phyloP scores from a whole-genome alignment of 768 basidiomycete species.

The Sarcomyxa edulis region DNA sequence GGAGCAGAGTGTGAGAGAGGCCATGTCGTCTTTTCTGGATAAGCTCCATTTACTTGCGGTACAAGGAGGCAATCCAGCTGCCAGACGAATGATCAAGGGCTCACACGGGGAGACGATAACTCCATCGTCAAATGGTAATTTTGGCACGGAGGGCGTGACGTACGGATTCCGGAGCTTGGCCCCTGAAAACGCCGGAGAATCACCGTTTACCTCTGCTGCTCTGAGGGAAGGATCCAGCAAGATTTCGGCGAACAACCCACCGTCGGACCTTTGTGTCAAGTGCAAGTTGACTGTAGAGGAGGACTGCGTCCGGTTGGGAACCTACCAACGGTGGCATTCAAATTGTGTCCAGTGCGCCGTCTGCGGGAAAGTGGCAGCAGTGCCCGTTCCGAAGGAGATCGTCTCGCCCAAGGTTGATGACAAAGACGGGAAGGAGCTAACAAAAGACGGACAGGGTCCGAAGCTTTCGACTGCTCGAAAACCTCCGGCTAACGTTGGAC shows the following conservation, averaged over 20 bases:
- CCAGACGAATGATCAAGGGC: constrained; percentile 70
- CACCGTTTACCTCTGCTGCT: constrained; percentile 53
- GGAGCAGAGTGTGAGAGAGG: constrained; percentile 76
- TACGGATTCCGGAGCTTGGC: constrained; percentile 93
- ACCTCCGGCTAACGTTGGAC: constrained; percentile 74
- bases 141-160: constrained; percentile 81
- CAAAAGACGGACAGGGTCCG: constrained; percentile 35
- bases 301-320: constrained; percentile 91
- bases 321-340: constrained; percentile 97
- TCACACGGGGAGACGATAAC: constrained; percentile 58
- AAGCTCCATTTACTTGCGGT: constrained; percentile 89
- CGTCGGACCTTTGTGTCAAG: constrained; percentile 87
- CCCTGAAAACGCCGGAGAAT: constrained; percentile 86
- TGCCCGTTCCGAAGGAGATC: constrained; percentile 53
- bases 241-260: constrained; percentile 61
- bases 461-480: constrained; percentile 64
- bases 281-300: constrained; percentile 93
- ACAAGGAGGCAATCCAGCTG: constrained; percentile 76
- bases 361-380: constrained; percentile 76
- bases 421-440: constrained; percentile 31
- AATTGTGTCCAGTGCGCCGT: constrained; percentile 81
- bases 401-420: constrained; percentile 53
- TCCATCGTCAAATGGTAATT: constrained; percentile 42
- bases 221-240: constrained; percentile 43
- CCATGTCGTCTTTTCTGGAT: constrained; percentile 87